Conservation (phyloP, 345 rosid genomes). For the Eucalyptus victrix region DNA sequence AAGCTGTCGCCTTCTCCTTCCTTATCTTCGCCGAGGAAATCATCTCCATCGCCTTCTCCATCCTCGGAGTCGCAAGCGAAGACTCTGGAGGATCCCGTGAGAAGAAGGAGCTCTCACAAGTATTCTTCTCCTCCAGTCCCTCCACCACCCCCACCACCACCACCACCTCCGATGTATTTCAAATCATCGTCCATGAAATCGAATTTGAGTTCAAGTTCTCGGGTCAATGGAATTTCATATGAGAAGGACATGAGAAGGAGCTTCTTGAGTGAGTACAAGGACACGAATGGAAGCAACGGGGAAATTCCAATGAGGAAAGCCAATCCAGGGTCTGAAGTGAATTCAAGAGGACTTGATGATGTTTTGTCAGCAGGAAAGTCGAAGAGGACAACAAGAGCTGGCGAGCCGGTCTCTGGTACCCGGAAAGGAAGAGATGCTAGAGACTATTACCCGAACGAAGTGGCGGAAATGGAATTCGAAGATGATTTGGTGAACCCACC, state of each 20-base stretch:
- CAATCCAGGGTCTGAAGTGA: background rate
- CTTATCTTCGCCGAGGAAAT: constrained; percentile 23
- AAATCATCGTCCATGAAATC: constrained; percentile 21
- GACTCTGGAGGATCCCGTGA: constrained; percentile 28
- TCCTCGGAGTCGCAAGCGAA: constrained; percentile 26
- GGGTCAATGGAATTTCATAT: background rate
- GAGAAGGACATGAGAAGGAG: constrained; percentile 7
- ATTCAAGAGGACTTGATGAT: background rate
- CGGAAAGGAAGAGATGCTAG: background rate
- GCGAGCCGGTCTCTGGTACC: constrained; percentile 1
- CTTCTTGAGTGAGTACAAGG: constrained; percentile 3
- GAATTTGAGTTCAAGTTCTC: background rate
- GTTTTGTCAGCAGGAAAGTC: background rate
- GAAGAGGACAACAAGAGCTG: background rate
- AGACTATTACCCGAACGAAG: background rate
- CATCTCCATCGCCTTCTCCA: constrained; percentile 23
- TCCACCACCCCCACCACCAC: constrained; percentile 53
- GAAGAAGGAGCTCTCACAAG: constrained; percentile 32
- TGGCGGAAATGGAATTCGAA: background rate
- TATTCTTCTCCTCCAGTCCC: constrained; percentile 56
- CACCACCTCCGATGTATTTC: background rate
- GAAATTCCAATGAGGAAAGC: background rate
- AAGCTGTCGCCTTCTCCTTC: background rate
- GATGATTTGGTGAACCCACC: background rate
- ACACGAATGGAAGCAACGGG: background rate